A percentile compares a stretch with the other conserved stretches of the same genome.
These are phyloP conservation scores for Cruciata laevipes DNA, from an alignment of 257 asterid genomes.

Conservation along the genomic window DNA sequence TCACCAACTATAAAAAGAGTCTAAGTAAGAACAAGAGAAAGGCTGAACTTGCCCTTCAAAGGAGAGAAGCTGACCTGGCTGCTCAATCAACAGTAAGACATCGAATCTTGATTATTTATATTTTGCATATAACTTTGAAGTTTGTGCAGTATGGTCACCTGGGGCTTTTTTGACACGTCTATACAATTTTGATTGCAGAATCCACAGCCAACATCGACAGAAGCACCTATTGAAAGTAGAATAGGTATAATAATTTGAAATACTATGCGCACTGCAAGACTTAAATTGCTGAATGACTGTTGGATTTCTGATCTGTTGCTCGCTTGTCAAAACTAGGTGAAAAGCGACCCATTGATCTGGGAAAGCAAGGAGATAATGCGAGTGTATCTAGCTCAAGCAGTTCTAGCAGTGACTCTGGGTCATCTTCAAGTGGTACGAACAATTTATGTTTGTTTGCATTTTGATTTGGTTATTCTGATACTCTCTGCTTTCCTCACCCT, in stretches of 20 bases:
- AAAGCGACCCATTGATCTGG: conserved; percentile 36
- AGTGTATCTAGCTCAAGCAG: conserved; percentile 86
- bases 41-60: conserved; percentile 79
- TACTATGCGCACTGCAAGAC: background rate
- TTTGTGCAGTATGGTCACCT: no score
- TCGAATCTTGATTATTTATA: background rate
- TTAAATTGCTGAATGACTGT: background rate
- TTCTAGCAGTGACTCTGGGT: conserved; percentile 91
- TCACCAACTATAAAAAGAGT: conserved; percentile 83
- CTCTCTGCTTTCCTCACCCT: background rate
- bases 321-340: conserved; percentile 29
- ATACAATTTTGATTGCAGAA: conserved; percentile 31
- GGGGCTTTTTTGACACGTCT: background rate
- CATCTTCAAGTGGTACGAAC: conserved; percentile 66
- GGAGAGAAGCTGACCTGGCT: conserved; percentile 42
- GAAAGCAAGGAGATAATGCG: conserved; percentile 32
- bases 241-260: conserved; percentile 26
- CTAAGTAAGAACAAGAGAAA: conserved; percentile 87
- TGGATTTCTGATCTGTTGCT: background rate
- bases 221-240: conserved; percentile 34
- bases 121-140: background rate
- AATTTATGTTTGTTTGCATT: conserved; percentile 10
- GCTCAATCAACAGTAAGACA: conserved; percentile 37
- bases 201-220: conserved; percentile 22
- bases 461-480: background rate